Evolutionary conservation across 805 yeast species (phyloP), one percentile per base, ranked within the genome.

Genomic region (Yarrowia deformans): DNA sequence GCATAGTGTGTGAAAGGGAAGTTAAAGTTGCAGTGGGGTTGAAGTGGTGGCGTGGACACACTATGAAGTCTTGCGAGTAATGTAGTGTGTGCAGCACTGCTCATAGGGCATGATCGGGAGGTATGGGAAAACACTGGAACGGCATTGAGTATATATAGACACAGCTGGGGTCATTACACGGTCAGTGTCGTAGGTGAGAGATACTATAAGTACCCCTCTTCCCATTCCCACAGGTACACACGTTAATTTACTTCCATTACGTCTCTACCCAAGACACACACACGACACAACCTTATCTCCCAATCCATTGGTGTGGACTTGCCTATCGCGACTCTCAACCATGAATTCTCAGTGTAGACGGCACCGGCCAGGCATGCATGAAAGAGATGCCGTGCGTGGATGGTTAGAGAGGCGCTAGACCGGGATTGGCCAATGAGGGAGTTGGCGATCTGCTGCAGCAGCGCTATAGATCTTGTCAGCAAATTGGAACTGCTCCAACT

Each of bases 1-100:
- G 66, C 66, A 60, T 60, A 60, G 66, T 60, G 42, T 60, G 42
- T 18, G 50, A 40, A 18, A 13, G 50, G 50, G 29, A 60, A 60
- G 52, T 45, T 60, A 35, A 37, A 60, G 35, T 35, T 32, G 48
- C 64, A 39, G 34, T 40, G 39, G 43, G 34, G 39, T 16, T 40
- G 29, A 23, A 23, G 23, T 9, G 23, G 46, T 43, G 46, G 46
- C 46, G 45, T 43, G 23, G 2, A n/a, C 6, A 23, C 12, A n/a
- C 12, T 9, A 5, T n/a, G n/a, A n/a, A n/a, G n/a, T n/a, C n/a
- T n/a, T n/a, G n/a, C n/a, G n/a, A n/a, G n/a, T n/a, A n/a, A n/a
- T n/a, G n/a, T 23, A 23, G 29, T 23, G 29, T 23, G 29, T 23
- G 29, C 29, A 23, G 29, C 29, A 23, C 29, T 2, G 29, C 29